Base-by-base conservation (phyloP, 2,329 filamentous ascomycete genomes). In the Sclerotinia nivalis region DNA sequence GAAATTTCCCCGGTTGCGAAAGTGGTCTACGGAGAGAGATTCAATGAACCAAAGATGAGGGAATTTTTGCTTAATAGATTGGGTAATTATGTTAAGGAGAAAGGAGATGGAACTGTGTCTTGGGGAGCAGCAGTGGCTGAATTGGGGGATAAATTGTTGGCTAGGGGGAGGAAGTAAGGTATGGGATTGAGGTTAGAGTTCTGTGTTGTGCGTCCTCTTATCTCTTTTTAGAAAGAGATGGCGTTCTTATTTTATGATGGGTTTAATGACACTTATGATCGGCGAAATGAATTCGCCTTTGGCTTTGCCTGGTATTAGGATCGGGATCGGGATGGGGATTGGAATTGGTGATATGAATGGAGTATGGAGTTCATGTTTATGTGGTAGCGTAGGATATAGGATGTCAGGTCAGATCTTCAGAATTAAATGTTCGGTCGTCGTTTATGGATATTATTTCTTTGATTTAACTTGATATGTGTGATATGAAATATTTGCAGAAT, bases 11-110 rank as follows among this genome's bases (percentile, higher is more conserved):
- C 85, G 1, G 82, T 81, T 31, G 91, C 88, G 0, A 84, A 83
- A 66, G 87, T 94, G 1, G 82, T 93, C 2, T 96, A 96, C 77
- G 92, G 92, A 0, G 91, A 95, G 80, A 84, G 86, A 71, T 93
- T 94, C 78, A 92, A 93, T 73, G 87, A 89, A 73, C 86, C 83
- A 64, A 93, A 92, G 80, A 89, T 96, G 83, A 83, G 82, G n/a
- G 90, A 93, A 69, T 93, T 91, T 74, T 77, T 96, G 72, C 79
- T 82, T 18, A 84, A 85, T 49, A 84, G 85, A 78, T 81, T 90
- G 76, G 80, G 83, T 60, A 71, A 75, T 66, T 62, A 61, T 40
- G 74, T 76, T 4, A 69, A 73, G 64, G 73, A 73, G 71, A 78
- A 69, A 74, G 79, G 74, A 58, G 55, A 58, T n/a, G 20, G 77